These are phyloP conservation scores for Fusarium sp. DNA, from an alignment of 2,329 filamentous ascomycete genomes.

Conservation along the genomic window DNA sequence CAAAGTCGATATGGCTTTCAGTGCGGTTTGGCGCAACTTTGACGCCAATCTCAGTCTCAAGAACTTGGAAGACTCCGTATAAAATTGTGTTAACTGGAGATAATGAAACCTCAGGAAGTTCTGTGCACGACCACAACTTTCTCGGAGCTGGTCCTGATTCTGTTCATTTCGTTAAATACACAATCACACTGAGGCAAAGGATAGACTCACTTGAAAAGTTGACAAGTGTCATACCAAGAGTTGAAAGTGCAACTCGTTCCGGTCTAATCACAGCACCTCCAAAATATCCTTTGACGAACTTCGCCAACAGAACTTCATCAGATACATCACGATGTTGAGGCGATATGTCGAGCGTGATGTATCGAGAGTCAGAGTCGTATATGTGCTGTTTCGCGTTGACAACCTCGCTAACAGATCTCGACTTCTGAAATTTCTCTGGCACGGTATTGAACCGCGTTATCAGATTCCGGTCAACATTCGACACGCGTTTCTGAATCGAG, in stretches of 20 bases:
- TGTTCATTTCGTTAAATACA: not conserved
- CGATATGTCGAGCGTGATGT: slow-evolving; percentile 37
- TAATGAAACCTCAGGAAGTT: slow-evolving; percentile 30
- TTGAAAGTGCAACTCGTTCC: slow-evolving; percentile 35
- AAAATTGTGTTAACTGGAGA: slow-evolving; percentile 35
- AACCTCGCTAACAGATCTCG: slow-evolving; percentile 35
- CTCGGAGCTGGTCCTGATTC: not conserved
- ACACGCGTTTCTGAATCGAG: slow-evolving; percentile 22
- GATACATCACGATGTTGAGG: slow-evolving; percentile 12
- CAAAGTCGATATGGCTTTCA: slow-evolving; percentile 44
- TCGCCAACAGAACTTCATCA: slow-evolving; percentile 43
- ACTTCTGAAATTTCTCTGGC: slow-evolving; percentile 40
- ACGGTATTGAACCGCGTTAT: slow-evolving; percentile 29
- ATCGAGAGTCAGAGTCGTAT: slow-evolving; percentile 36
- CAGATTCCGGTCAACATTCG: slow-evolving; percentile 4
- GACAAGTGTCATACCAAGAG: slow-evolving; percentile 14
- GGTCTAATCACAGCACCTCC: slow-evolving; percentile 44
- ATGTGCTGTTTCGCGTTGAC: slow-evolving; percentile 40
- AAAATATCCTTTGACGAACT: slow-evolving; percentile 45
- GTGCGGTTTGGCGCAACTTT: not conserved
- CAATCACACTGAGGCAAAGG: fast-evolving
- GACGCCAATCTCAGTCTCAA: slow-evolving; percentile 16
- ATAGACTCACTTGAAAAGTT: slow-evolving; percentile 26
- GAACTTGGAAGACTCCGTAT: slow-evolving; percentile 44
- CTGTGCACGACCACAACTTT: slow-evolving; percentile 30